Evolutionary conservation across 495 filamentous ascomycete genomes (phyloP).

Genomic region (Chaetomium cochliodes): DNA sequence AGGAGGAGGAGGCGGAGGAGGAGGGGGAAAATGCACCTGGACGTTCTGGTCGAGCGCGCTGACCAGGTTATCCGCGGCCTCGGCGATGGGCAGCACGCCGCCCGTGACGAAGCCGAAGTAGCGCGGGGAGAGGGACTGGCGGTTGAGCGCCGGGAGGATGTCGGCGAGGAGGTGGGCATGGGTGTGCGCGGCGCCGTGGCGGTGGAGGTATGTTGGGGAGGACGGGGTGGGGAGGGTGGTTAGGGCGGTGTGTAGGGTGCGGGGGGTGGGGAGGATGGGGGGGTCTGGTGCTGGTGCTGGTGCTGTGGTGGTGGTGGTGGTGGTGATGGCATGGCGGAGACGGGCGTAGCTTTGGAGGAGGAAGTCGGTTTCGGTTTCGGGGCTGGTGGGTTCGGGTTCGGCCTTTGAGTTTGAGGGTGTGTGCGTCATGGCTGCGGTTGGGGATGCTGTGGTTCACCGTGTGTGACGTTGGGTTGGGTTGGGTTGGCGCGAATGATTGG

Average conservation of each 20-base stretch:
- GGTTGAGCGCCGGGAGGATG: constrained; percentile 66
- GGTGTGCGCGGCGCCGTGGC: constrained; percentile 30
- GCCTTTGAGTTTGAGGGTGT: background rate
- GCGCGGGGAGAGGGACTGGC: constrained; percentile 55
- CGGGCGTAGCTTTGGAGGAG: constrained; percentile 24
- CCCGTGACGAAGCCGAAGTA: constrained; percentile 94
- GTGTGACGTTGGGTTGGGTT: too few species aligned
- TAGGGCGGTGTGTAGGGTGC: constrained; percentile 26
- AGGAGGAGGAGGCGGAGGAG: background rate
- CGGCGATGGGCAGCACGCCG: constrained; percentile 73
- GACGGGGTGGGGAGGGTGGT: constrained; percentile 32
- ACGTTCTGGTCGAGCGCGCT: constrained; percentile 78
- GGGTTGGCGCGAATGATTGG: too few species aligned
- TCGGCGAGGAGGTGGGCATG: constrained; percentile 51
- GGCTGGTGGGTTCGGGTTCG: background rate
- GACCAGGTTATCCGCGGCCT: constrained; percentile 80
- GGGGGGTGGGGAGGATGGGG: constrained; percentile 12
- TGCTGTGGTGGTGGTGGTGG: background rate
- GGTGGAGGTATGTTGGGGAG: constrained; percentile 21
- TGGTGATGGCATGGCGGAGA: constrained; percentile 18
- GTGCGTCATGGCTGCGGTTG: background rate
- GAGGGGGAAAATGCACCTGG: constrained; percentile 72
- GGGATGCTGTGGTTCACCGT: background rate
- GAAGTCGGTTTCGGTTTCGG: constrained; percentile 18
- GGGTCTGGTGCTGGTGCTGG: background rate